Conservation (phyloP, 2,329 filamentous ascomycete species). For the Claviceps arundinis region DNA sequence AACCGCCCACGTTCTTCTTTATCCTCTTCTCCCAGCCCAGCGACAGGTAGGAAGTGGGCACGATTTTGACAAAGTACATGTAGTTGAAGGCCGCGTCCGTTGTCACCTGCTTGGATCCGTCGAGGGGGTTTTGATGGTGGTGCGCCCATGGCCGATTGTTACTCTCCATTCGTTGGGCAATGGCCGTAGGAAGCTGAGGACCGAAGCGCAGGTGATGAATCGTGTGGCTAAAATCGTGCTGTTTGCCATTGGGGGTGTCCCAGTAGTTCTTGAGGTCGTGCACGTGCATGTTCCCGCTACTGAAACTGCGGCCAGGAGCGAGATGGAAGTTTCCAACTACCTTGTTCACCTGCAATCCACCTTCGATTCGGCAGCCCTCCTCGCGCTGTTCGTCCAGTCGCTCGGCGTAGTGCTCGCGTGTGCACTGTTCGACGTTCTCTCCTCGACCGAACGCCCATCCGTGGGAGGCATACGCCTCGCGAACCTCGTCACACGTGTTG, state of each 20-base stretch:
- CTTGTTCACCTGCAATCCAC: conserved; percentile 89
- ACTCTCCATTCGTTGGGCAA: conserved; percentile 45
- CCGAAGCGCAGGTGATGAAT: conserved; percentile 89
- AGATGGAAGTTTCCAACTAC: conserved; percentile 98
- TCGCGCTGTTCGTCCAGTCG: conserved; percentile 74
- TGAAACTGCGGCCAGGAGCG: conserved; percentile 90
- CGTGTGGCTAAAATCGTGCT: conserved; percentile 78
- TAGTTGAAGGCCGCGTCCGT: conserved; percentile 81
- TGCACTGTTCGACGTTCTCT: conserved; percentile 87
- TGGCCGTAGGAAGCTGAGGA: conserved; percentile 67
- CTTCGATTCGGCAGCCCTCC: conserved; percentile 91
- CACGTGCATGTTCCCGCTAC: conserved; percentile 90
- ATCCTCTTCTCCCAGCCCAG: conserved; percentile 67
- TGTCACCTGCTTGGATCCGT: conserved; percentile 63
- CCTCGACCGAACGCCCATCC: conserved; percentile 91
- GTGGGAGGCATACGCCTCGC: conserved; percentile 81
- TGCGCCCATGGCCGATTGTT: conserved; percentile 58
- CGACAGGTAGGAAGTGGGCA: conserved; percentile 87
- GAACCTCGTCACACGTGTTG: conserved; percentile 92
- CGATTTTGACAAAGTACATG: conserved; percentile 99
- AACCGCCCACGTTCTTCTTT: conserved; percentile 12
- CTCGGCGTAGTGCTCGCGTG: conserved; percentile 85
- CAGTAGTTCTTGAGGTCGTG: conserved; percentile 96
- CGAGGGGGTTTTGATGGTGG: conserved; percentile 85
- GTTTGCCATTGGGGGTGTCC: conserved; percentile 51